A percentile compares a stretch with the other conserved stretches of the same genome.
Conservation (phyloP, 2,329 filamentous ascomycete genomes). For the Madurella mycetomatis region DNA sequence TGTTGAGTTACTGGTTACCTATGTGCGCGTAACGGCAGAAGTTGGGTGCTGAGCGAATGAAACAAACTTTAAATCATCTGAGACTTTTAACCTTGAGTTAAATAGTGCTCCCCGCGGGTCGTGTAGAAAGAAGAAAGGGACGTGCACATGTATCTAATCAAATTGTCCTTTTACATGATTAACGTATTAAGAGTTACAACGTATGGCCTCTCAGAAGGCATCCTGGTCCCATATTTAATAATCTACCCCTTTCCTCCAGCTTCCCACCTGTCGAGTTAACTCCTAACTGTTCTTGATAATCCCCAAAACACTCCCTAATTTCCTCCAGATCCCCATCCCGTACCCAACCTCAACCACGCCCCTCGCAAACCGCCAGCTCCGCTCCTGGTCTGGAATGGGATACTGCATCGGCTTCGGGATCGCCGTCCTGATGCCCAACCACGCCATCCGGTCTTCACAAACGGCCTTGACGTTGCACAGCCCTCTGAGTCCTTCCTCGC, state of each 20-base stretch:
- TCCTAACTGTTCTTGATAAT: slow-evolving; percentile 27
- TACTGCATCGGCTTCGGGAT: slow-evolving; percentile 82
- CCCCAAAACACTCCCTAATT: slow-evolving; percentile 25
- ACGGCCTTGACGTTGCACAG: slow-evolving; percentile 86
- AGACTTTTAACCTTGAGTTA: no score
- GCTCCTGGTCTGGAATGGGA: slow-evolving; percentile 62
- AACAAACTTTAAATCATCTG: no score
- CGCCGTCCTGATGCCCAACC: slow-evolving; percentile 62
- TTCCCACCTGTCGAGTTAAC: neutral
- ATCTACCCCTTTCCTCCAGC: neutral
- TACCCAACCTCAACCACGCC: slow-evolving; percentile 61
- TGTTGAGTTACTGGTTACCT: no score
- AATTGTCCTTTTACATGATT: no score
- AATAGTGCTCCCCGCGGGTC: no score
- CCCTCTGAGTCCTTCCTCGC: slow-evolving; percentile 77
- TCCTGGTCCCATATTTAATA: neutral
- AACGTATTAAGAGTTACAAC: no score
- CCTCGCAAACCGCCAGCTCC: slow-evolving; percentile 61
- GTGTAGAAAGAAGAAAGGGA: no score
- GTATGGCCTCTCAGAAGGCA: no score
- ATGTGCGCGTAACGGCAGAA: no score
- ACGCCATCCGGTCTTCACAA: slow-evolving; percentile 67
- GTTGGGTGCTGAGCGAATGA: no score
- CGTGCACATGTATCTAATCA: no score
- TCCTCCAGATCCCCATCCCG: slow-evolving; percentile 31